Conservation (phyloP, 2,329 filamentous ascomycete species). For the Ophiostoma perfectum region DNA sequence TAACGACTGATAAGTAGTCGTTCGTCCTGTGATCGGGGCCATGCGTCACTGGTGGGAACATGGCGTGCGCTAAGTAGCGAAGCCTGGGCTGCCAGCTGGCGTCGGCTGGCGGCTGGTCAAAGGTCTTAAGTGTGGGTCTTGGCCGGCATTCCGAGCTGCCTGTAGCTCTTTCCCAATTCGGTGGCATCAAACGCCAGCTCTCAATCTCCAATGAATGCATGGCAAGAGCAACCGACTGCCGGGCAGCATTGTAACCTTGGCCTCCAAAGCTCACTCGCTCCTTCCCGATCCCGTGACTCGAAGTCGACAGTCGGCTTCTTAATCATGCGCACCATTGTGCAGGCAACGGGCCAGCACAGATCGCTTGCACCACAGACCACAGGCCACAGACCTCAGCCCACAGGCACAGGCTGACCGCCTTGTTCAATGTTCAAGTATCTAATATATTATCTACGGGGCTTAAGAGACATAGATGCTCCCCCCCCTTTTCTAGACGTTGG, state of each 20-base stretch:
- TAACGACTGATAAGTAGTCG: slow-evolving; percentile 8
- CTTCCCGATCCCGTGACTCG: background rate
- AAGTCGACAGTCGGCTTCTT: background rate
- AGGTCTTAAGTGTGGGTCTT: background rate
- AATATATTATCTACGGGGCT: background rate
- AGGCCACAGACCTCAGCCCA: too few relatives aligned
- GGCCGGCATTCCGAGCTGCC: background rate
- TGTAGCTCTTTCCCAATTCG: background rate
- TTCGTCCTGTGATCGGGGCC: background rate
- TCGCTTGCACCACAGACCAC: background rate
- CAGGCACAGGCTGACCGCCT: background rate
- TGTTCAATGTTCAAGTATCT: background rate
- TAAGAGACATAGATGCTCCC: background rate
- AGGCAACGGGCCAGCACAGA: background rate
- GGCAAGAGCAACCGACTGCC: background rate
- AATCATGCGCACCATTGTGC: background rate
- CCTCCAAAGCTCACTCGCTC: background rate
- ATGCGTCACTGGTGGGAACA: slow-evolving; percentile 10
- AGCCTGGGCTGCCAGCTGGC: background rate
- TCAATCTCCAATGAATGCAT: background rate
- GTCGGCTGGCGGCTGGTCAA: slow-evolving; percentile 3
- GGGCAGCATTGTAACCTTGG: background rate
- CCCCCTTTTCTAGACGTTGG: slow-evolving; percentile 23
- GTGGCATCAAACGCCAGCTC: background rate
- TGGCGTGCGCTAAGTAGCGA: background rate